Conservation (phyloP, 805 yeast species). For the Ogataea nitratoaversa region DNA sequence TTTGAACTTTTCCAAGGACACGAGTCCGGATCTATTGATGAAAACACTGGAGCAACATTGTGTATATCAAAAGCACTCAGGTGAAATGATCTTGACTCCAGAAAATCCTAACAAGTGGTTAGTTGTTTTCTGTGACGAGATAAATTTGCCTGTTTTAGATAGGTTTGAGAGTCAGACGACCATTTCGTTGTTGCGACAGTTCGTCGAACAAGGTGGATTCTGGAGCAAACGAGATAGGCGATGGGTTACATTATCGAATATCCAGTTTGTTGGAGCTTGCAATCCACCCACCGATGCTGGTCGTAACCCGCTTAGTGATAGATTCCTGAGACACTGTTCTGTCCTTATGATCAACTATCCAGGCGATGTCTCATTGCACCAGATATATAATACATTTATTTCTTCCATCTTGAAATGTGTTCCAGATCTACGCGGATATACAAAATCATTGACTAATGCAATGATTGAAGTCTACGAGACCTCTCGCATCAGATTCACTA, state of each 20-base stretch:
- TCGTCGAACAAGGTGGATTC: slow-evolving; percentile 72
- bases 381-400: slow-evolving; percentile 62
- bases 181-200: slow-evolving; percentile 66
- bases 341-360: slow-evolving; percentile 81
- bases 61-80: slow-evolving; percentile 46
- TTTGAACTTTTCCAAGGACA: slow-evolving; percentile 79
- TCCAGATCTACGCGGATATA: slow-evolving; percentile 57
- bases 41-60: slow-evolving; percentile 72
- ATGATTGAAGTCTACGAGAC: slow-evolving; percentile 60
- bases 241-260: slow-evolving; percentile 62
- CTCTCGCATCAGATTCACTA: slow-evolving; percentile 39
- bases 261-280: slow-evolving; percentile 94
- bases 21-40: slow-evolving; percentile 57
- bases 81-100: slow-evolving; percentile 57
- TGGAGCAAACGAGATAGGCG: slow-evolving; percentile 57
- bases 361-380: slow-evolving; percentile 50
- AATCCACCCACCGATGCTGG: slow-evolving; percentile 86
- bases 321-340: slow-evolving; percentile 66
- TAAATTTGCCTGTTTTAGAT: slow-evolving; percentile 75
- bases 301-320: slow-evolving; percentile 47
- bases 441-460: slow-evolving; percentile 49
- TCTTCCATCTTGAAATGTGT: slow-evolving; percentile 52
- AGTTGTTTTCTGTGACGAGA: slow-evolving; percentile 87
- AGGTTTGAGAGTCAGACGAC: slow-evolving; percentile 69
- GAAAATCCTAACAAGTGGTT: slow-evolving; percentile 60